Evolutionary conservation across 148 eudicot genomes (phyloP).

Genomic region (Selenicereus undatus): DNA sequence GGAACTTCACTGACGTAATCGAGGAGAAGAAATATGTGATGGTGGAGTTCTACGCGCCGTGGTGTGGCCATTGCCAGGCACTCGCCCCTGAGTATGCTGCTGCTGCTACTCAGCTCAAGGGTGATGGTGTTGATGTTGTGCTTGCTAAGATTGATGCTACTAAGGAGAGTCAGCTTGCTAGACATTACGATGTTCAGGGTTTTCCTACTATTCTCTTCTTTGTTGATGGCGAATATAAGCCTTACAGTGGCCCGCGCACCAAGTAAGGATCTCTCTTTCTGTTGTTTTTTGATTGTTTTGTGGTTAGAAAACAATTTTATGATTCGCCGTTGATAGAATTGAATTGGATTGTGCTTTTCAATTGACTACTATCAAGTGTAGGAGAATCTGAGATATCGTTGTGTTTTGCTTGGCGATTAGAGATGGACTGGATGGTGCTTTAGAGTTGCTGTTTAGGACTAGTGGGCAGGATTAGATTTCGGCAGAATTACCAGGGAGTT

Average conservation of each 20-base stretch:
- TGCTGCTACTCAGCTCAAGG: constrained; percentile 73
- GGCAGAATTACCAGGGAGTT: background rate
- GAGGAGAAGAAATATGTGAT: constrained; percentile 68
- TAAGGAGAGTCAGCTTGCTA: constrained; percentile 67
- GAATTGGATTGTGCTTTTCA: background rate
- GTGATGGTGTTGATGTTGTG: constrained; percentile 44
- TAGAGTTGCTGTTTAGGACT: no score
- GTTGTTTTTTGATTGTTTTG: background rate
- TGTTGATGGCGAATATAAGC: constrained; percentile 77
- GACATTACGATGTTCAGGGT: constrained; percentile 73
- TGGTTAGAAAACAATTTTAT: background rate
- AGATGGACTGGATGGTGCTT: background rate
- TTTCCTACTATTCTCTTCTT: constrained; percentile 81
- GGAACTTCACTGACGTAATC: constrained; percentile 63
- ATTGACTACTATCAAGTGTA: background rate
- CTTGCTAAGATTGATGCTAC: constrained; percentile 91
- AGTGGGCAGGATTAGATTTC: no score
- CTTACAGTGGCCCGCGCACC: constrained; percentile 63
- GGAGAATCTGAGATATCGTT: background rate
- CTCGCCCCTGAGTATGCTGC: constrained; percentile 95
- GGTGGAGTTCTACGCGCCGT: constrained; percentile 97
- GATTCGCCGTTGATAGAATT: background rate
- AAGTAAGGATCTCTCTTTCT: constrained; percentile 39
- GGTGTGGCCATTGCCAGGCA: constrained; percentile 84
- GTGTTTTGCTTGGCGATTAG: background rate